A percentile compares a stretch with the other conserved stretches of the same genome.
Evolutionary conservation across 2,329 filamentous ascomycete species (phyloP).

Genomic region (Akanthomyces uredinophilus): DNA sequence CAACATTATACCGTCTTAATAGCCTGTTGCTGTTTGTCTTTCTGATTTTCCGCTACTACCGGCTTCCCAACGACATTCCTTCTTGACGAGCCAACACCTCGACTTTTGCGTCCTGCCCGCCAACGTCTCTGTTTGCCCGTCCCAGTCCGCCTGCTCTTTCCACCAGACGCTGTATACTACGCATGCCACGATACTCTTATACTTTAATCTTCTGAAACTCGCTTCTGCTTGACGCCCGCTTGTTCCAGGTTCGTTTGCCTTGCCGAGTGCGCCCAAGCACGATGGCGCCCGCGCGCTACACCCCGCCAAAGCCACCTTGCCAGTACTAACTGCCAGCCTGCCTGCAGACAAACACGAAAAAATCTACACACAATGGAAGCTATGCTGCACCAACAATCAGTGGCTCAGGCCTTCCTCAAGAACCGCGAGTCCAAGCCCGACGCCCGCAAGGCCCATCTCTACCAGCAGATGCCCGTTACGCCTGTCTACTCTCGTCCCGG

Average conservation of each 20-base stretch:
- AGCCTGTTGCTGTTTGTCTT: conserved; percentile 18
- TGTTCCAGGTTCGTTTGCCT: conserved; percentile 6
- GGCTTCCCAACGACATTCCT: conserved; percentile 7
- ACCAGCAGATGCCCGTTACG: conserved; percentile 53
- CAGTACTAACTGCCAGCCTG: conserved; percentile 19
- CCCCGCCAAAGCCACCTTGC: background rate
- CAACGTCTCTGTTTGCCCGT: background rate
- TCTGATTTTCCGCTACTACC: background rate
- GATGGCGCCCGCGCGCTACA: background rate
- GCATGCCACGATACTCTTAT: conserved; percentile 14
- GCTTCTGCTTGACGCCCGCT: background rate
- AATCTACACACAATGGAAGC: conserved; percentile 55
- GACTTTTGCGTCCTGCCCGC: background rate
- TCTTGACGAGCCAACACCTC: background rate
- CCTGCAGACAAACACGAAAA: conserved; percentile 27
- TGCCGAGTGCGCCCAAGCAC: no score
- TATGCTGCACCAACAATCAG: conserved; percentile 50
- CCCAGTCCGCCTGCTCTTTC: background rate
- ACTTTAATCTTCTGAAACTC: conserved; percentile 9
- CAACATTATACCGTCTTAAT: conserved; percentile 18
- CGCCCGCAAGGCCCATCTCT: conserved; percentile 69
- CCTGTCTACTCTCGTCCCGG: conserved; percentile 61
- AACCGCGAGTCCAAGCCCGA: conserved; percentile 69
- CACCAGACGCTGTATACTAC: conserved; percentile 15
- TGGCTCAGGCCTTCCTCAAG: conserved; percentile 86